Conservation (phyloP, 352 stramenopile species). For the Pythium guiyangense region DNA sequence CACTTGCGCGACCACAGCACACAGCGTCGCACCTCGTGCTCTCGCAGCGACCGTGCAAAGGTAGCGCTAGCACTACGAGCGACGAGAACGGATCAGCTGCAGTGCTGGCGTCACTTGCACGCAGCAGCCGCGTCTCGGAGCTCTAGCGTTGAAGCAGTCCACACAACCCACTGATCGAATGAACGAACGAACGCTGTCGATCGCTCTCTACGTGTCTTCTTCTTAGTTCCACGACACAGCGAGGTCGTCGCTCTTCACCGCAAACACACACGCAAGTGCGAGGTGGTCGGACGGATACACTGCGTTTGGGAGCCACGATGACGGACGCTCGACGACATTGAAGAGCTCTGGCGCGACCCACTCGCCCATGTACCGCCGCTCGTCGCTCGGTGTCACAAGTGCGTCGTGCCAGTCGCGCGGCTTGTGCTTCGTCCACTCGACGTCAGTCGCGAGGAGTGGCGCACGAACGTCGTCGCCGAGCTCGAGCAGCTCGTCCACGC, state of each 20-base stretch:
- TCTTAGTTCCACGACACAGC: constrained; percentile 47
- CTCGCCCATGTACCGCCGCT: constrained; percentile 40
- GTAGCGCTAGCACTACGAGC: background rate
- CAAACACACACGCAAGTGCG: constrained; percentile 63
- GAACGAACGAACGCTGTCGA: background rate
- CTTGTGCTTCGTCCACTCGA: constrained; percentile 40
- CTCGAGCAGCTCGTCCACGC: constrained; percentile 30
- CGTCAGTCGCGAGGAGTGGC: constrained; percentile 15
- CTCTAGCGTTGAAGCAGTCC: constrained; percentile 15
- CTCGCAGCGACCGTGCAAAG: background rate
- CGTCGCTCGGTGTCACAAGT: constrained; percentile 18
- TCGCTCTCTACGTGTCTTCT: background rate
- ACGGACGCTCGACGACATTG: constrained; percentile 23
- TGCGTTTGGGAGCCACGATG: constrained; percentile 60
- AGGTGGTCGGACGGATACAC: constrained; percentile 77
- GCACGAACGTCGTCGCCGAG: constrained; percentile 35
- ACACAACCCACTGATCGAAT: background rate
- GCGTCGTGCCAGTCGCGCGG: constrained; percentile 27
- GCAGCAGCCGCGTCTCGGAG: constrained; percentile 15
- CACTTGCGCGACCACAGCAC: constrained; percentile 17
- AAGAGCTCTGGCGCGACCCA: constrained; percentile 42
- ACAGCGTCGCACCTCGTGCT: constrained; percentile 19
- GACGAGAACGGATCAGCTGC: background rate
- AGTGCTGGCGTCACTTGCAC: constrained; percentile 8
- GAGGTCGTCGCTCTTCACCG: constrained; percentile 35